Percentiles rank a stretch among this genome's conserved stretches.
Conservation (phyloP, 345 rosid species). For the Theobroma cacao region DNA sequence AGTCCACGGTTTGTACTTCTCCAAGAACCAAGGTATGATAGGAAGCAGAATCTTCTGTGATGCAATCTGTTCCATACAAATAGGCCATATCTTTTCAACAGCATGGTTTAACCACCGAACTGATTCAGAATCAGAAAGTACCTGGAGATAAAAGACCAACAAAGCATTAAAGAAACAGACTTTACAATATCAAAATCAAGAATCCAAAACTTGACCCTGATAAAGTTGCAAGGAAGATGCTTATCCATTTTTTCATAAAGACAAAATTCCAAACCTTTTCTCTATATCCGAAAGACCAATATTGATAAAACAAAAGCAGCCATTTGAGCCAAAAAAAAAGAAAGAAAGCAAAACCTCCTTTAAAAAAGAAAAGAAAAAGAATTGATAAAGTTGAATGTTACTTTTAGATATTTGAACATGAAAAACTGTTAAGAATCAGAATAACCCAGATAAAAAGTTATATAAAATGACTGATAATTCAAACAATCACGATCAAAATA, state of each 20-base stretch:
- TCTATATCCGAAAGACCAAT: not conserved
- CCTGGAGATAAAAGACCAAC: slow-evolving; percentile 38
- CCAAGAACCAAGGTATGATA: slow-evolving; percentile 93
- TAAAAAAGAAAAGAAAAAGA: not conserved
- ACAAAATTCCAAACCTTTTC: not conserved
- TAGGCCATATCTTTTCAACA: slow-evolving; percentile 85
- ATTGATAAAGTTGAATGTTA: not conserved
- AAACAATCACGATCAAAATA: not conserved
- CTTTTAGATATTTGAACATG: not conserved
- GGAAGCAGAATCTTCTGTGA: slow-evolving; percentile 93
- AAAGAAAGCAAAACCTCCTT: not conserved
- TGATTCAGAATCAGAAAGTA: slow-evolving; percentile 79
- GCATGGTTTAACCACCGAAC: slow-evolving; percentile 92
- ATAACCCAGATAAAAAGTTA: not conserved
- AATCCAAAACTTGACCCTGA: not conserved
- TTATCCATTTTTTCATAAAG: not conserved
- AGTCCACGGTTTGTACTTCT: slow-evolving; percentile 97
- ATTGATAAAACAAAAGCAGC: not conserved
- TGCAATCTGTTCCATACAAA: slow-evolving; percentile 85
- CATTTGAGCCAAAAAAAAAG: not conserved
- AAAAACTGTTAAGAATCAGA: not conserved
- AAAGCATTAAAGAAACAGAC: not conserved
- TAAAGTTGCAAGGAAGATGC: slow-evolving; percentile 1
- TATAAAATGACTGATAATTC: not conserved
- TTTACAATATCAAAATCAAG: not conserved